phyloP scores from a whole-genome alignment of 2,329 filamentous ascomycete species.

The Fusarium phyllophilum region DNA sequence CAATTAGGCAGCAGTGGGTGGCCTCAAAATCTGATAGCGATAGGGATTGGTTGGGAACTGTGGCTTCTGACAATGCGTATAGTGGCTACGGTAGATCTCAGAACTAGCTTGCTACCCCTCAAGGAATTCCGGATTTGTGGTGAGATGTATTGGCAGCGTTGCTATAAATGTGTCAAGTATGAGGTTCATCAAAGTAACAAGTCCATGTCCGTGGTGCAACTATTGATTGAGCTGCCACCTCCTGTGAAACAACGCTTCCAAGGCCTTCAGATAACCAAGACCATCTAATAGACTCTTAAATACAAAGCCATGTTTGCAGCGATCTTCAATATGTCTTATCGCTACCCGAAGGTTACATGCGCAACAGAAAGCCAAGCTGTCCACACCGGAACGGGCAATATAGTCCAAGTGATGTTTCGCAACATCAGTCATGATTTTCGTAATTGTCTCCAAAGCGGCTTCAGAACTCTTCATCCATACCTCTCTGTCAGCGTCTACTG shows the following conservation, averaged over 20 bases:
- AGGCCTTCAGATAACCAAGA: rapidly evolving
- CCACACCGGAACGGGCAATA: rapidly evolving
- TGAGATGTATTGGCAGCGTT: no score
- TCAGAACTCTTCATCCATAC: rapidly evolving
- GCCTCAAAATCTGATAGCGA: not conserved
- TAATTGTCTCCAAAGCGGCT: not conserved
- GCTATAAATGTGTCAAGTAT: no score
- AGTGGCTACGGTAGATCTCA: no score
- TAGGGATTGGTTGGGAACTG: rapidly evolving
- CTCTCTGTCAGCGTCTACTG: rapidly evolving
- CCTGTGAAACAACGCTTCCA: rapidly evolving
- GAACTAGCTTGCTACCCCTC: no score
- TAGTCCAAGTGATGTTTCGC: not conserved
- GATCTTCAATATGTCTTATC: rapidly evolving
- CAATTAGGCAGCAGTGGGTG: not conserved
- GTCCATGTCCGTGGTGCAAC: no score
- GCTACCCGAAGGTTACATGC: rapidly evolving
- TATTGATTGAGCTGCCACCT: not conserved
- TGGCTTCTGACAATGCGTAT: no score
- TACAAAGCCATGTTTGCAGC: rapidly evolving
- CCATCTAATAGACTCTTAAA: rapidly evolving
- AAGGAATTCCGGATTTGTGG: no score
- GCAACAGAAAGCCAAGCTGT: rapidly evolving
- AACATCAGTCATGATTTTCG: not conserved
- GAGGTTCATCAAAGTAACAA: no score